Percentiles rank a stretch among this genome's conserved stretches.
phyloP scores from a whole-genome alignment of 2,329 filamentous ascomycete species.

The Neurospora crassa region DNA sequence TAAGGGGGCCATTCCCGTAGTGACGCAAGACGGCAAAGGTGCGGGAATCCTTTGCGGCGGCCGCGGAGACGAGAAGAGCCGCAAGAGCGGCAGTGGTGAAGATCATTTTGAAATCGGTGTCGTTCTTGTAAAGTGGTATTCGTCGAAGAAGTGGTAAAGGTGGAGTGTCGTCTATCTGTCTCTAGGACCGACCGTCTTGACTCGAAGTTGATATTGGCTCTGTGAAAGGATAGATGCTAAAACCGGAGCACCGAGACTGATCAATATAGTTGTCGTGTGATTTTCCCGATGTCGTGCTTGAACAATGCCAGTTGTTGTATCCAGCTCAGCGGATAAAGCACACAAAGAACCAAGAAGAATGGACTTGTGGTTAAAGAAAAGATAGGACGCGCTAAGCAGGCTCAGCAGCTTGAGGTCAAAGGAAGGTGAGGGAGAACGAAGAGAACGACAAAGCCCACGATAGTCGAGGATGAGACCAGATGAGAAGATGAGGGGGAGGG shows the following conservation, averaged over 20 bases:
- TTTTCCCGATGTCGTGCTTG: slow-evolving; percentile 1
- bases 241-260: slow-evolving; percentile 5
- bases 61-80: slow-evolving; percentile 26
- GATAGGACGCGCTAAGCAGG: slow-evolving; percentile 18
- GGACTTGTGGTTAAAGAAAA: slow-evolving; percentile 7
- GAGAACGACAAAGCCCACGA: slow-evolving; percentile 16
- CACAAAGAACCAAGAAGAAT: slow-evolving; percentile 8
- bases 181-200: slow-evolving; percentile 5
- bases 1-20: slow-evolving; percentile 53
- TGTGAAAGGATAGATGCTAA: slow-evolving; percentile 3
- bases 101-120: slow-evolving; percentile 9
- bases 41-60: slow-evolving; percentile 32
- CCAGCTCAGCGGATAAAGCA: slow-evolving; percentile 1
- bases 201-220: background rate
- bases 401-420: slow-evolving; percentile 18
- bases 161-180: slow-evolving; percentile 3
- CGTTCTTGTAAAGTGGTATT: background rate
- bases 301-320: slow-evolving; percentile 10
- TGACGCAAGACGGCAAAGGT: slow-evolving; percentile 64
- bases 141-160: slow-evolving; percentile 1
- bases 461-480: slow-evolving; percentile 10
- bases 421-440: slow-evolving; percentile 15
- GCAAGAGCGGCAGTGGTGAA: slow-evolving; percentile 16
- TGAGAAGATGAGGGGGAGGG: background rate
- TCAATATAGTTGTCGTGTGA: slow-evolving; percentile 1